Evolutionary conservation across 306 rosid species (phyloP), one percentile per base, ranked within the genome.

Genomic region (Begonia fuchsioides): DNA sequence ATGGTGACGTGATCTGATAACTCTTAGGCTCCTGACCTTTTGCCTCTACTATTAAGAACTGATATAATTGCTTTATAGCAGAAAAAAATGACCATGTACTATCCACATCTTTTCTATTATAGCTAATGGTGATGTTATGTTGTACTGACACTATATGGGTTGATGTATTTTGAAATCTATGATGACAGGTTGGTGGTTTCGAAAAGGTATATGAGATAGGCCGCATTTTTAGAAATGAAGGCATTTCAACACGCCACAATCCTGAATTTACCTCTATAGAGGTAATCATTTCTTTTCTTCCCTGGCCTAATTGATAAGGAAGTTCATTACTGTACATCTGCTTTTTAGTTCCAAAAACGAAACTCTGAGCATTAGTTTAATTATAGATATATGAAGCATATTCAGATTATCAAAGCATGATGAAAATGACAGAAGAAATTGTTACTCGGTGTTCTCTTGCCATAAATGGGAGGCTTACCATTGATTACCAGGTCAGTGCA

Each of bases 381-480:
- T 76, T 66, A 51, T 73, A 90, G 98, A 81, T 90, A 69, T 90
- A 90, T 44, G 98, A 84, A 77, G 98, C 98, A 58, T 90, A 90
- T 75, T 79, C 95, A 32, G 95, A 90, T 72, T 90, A 90, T 69
- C 84, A 76, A 73, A 90, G 98, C 79, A 90, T 90, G 98, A 90
- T 90, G 80, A 77, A 77, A 68, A 66, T 90, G 82, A 76, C 85
- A 12, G 98, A 90, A 76, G 92, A 84, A 72, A 81, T 90, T 54
- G 78, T 90, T 62, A 79, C 92, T 67, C 80, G 63, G 45, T 90
- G 97, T 73, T 87, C 95, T 15, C 81, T 81, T 67, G 87, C 77
- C 51, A 71, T 90, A 71, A 76, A 73, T 57, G 94, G 95, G 74
- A 76, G 75, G 62, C 98, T 90, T 65, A 70, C 87, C 19, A 32